Conservation (phyloP, 768 basidiomycete genomes). For the Boletus barrowsii region DNA sequence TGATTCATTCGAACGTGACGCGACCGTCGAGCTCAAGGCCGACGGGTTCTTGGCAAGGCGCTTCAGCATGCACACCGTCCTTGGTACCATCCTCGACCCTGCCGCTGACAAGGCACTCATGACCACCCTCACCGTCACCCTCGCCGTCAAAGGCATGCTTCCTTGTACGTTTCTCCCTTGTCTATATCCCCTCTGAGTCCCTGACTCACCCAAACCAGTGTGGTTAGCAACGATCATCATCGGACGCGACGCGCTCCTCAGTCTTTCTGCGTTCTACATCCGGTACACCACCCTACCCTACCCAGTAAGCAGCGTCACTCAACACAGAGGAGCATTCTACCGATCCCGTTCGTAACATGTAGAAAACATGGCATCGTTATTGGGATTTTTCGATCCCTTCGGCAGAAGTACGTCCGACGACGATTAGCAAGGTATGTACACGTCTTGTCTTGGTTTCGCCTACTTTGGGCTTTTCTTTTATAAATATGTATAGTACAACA, state of each 20-base stretch:
- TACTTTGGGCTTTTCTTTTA: not conserved
- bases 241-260: slow-evolving; percentile 84
- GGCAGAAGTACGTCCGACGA: slow-evolving; percentile 89
- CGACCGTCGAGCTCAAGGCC: slow-evolving; percentile 36
- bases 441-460: not conserved
- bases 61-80: slow-evolving; percentile 84
- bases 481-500: slow-evolving; percentile 65
- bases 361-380: slow-evolving; percentile 92
- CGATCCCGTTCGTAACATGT: slow-evolving; percentile 6
- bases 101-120: slow-evolving; percentile 95
- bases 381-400: slow-evolving; percentile 97
- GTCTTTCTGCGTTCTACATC: slow-evolving; percentile 88
- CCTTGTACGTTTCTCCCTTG: slow-evolving; percentile 56
- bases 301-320: slow-evolving; percentile 51
- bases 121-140: slow-evolving; percentile 87
- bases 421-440: slow-evolving; percentile 78
- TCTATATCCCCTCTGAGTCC: not conserved
- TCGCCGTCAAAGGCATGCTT: slow-evolving; percentile 79
- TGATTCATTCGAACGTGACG: not conserved
- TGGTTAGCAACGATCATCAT: slow-evolving; percentile 84
- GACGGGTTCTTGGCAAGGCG: slow-evolving; percentile 89
- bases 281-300: slow-evolving; percentile 85
- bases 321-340: not conserved
- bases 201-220: slow-evolving; percentile 43
- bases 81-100: slow-evolving; percentile 94